Percentiles rank a stretch among this genome's conserved stretches.
phyloP scores from a whole-genome alignment of 129 eudicot species.

The Pulicaria dysenterica region DNA sequence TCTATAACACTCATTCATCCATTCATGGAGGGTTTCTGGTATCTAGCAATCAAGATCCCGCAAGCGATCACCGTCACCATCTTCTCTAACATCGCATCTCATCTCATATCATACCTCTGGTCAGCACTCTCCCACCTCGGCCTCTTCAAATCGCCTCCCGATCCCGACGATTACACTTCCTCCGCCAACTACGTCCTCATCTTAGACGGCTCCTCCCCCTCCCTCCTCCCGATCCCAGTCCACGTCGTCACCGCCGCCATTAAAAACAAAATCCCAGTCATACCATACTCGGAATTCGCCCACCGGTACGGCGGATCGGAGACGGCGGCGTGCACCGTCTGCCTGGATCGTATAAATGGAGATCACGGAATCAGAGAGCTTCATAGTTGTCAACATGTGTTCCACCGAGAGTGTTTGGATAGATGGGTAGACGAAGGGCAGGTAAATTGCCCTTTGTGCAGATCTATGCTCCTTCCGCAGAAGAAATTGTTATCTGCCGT shows the following conservation, averaged over 20 bases:
- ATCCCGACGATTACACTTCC: slow-evolving; percentile 33
- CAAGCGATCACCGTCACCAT: slow-evolving; percentile 28
- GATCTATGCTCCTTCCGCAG: slow-evolving; percentile 39
- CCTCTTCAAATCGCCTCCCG: slow-evolving; percentile 50
- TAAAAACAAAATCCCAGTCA: slow-evolving; percentile 38
- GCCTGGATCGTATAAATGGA: slow-evolving; percentile 22
- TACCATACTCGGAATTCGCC: slow-evolving; percentile 33
- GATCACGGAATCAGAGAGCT: slow-evolving; percentile 37
- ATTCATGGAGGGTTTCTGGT: slow-evolving; percentile 40
- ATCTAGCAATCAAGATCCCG: slow-evolving; percentile 46
- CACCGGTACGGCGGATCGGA: not conserved
- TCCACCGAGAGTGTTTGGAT: slow-evolving; percentile 46
- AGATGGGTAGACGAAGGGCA: slow-evolving; percentile 42
- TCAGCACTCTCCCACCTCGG: slow-evolving; percentile 43
- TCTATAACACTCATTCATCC: not conserved
- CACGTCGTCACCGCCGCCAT: slow-evolving; percentile 51
- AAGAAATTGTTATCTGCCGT: slow-evolving; percentile 21
- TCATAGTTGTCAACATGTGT: slow-evolving; percentile 39
- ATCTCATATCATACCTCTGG: slow-evolving; percentile 33
- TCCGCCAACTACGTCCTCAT: slow-evolving; percentile 42
- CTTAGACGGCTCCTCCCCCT: slow-evolving; percentile 53
- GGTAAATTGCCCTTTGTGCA: slow-evolving; percentile 44
- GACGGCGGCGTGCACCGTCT: slow-evolving; percentile 27
- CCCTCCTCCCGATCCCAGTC: slow-evolving; percentile 52
- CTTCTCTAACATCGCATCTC: slow-evolving; percentile 30